These are phyloP conservation scores for Trichoderma semiorbis DNA, from an alignment of 2,329 filamentous ascomycete genomes.

Conservation along the genomic window DNA sequence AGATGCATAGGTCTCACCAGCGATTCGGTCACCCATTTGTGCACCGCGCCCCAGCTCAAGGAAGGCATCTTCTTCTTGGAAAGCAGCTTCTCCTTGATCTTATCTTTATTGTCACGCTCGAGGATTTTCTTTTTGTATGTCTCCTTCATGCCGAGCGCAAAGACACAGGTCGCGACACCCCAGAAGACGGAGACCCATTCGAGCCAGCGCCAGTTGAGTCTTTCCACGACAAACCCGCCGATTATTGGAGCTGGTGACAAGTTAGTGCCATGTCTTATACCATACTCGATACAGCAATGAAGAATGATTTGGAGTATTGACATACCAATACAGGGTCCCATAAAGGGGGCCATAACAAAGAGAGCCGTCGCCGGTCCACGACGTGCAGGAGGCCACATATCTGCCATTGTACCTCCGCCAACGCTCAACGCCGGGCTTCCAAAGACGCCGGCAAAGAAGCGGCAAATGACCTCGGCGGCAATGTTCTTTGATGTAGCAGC, in stretches of 20 bases:
- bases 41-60: not conserved
- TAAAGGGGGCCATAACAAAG: slow-evolving; percentile 19
- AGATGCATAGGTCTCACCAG: slow-evolving; percentile 21
- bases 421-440: slow-evolving; percentile 72
- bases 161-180: slow-evolving; percentile 2
- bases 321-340: slow-evolving; percentile 21
- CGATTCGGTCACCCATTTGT: slow-evolving; percentile 5
- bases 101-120: not conserved
- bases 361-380: slow-evolving; percentile 13
- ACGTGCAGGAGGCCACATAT: slow-evolving; percentile 32
- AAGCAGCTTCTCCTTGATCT: not conserved
- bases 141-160: not conserved
- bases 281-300: not conserved
- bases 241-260: slow-evolving; percentile 17
- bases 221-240: slow-evolving; percentile 18
- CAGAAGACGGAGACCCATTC: slow-evolving; percentile 24
- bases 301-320: not conserved
- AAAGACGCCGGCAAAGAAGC: slow-evolving; percentile 65
- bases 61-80: not conserved
- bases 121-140: slow-evolving; percentile 10
- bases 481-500: slow-evolving; percentile 62
- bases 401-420: slow-evolving; percentile 70
- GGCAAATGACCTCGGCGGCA: slow-evolving; percentile 66
- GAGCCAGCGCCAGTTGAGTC: slow-evolving; percentile 24
- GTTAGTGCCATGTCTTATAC: not conserved